phyloP scores from a whole-genome alignment of 805 yeast species.

The Cyberlindnera mycetangii region DNA sequence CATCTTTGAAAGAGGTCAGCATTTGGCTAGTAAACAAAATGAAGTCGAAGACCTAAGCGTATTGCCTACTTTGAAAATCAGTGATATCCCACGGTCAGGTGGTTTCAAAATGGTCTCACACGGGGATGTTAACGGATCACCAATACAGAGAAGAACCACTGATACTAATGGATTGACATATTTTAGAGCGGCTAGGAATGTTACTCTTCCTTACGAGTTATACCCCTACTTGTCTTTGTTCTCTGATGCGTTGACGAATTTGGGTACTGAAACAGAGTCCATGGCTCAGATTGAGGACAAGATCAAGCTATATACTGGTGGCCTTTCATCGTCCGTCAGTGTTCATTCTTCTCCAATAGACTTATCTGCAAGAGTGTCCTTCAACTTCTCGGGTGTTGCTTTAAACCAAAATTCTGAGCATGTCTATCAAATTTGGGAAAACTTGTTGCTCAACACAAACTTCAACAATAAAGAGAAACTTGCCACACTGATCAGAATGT shows the following conservation, averaged over 20 bases:
- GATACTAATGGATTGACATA: constrained; percentile 83
- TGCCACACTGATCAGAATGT: constrained; percentile 64
- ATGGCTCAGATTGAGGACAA: constrained; percentile 84
- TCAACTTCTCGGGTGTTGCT: constrained; percentile 65
- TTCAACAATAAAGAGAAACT: constrained; percentile 68
- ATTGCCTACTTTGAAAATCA: constrained; percentile 71
- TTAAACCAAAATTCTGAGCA: constrained; percentile 59
- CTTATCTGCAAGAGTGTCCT: constrained; percentile 45
- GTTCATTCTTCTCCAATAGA: constrained; percentile 57
- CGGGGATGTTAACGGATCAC: constrained; percentile 28
- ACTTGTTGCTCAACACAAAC: constrained; percentile 66
- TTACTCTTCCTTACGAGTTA: constrained; percentile 58
- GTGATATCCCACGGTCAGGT: constrained; percentile 67
- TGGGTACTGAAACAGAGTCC: constrained; percentile 73
- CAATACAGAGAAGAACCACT: constrained; percentile 47
- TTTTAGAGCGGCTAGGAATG: constrained; percentile 60
- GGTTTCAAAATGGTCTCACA: constrained; percentile 33
- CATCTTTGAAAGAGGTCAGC: constrained; percentile 58
- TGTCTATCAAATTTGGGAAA: constrained; percentile 64
- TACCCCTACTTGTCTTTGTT: constrained; percentile 74
- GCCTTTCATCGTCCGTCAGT: constrained; percentile 61
- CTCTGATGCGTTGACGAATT: constrained; percentile 72
- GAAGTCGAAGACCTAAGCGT: constrained; percentile 70
- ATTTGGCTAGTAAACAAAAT: constrained; percentile 61
- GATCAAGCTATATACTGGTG: constrained; percentile 83